A percentile compares a stretch with the other conserved stretches of the same genome.
Conservation (phyloP, 1,284 basidiomycete genomes). For the Sanguinoderma infundibulare region DNA sequence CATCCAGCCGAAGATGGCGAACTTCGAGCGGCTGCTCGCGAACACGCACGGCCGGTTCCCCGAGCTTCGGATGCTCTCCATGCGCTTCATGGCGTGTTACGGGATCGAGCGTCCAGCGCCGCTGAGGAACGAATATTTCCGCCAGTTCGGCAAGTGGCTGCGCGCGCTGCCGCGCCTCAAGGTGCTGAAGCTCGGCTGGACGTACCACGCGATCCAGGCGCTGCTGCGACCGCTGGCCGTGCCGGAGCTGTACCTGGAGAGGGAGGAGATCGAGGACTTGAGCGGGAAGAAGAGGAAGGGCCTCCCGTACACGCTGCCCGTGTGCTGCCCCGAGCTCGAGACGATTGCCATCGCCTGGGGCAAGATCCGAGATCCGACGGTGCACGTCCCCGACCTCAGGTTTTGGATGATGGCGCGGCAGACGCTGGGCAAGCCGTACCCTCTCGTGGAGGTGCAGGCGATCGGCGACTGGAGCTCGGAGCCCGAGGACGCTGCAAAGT, state of each 20-base stretch:
- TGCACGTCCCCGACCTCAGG: background rate
- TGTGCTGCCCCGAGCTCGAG: constrained; percentile 1
- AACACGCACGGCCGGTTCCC: constrained; percentile 50
- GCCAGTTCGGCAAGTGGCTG: constrained; percentile 47
- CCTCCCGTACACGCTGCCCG: background rate
- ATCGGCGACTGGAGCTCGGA: no score
- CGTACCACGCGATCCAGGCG: constrained; percentile 38
- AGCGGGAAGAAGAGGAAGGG: background rate
- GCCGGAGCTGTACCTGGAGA: constrained; percentile 25
- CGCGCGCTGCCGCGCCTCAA: constrained; percentile 50
- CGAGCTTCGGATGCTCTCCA: constrained; percentile 51
- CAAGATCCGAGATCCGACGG: background rate
- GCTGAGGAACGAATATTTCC: constrained; percentile 27
- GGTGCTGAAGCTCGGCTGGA: constrained; percentile 46
- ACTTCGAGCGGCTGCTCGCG: constrained; percentile 48
- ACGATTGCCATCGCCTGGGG: background rate
- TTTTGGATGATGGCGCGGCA: background rate
- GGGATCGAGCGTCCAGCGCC: background rate
- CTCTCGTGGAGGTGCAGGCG: background rate
- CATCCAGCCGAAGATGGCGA: background rate
- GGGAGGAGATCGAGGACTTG: constrained; percentile 22
- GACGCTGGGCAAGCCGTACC: background rate
- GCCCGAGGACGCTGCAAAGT: no score
- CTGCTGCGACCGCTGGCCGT: constrained; percentile 32
- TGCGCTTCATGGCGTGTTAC: constrained; percentile 45